Percentiles rank a stretch among this genome's conserved stretches.
phyloP scores from a whole-genome alignment of 805 yeast genomes.

The Torulaspora indica region DNA sequence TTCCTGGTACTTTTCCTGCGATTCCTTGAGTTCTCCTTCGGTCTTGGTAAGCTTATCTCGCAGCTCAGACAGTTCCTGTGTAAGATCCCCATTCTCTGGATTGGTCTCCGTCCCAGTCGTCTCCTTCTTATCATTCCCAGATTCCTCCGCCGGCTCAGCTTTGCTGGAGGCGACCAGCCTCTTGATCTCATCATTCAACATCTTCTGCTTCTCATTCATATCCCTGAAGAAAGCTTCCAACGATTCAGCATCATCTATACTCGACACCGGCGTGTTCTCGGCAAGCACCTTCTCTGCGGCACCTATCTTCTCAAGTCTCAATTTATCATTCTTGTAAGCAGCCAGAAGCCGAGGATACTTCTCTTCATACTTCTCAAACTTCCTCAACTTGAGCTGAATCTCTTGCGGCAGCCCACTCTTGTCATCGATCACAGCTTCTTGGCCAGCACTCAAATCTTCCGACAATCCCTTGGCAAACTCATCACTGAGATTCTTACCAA shows the following conservation, averaged over 20 bases:
- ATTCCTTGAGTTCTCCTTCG: constrained; percentile 7
- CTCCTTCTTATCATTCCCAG: constrained; percentile 1
- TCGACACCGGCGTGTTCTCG: constrained; percentile 77
- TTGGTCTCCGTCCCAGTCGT: not conserved
- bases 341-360: constrained; percentile 81
- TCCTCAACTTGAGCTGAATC: constrained; percentile 58
- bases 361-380: constrained; percentile 81
- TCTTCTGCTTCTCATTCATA: constrained; percentile 51
- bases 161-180: constrained; percentile 29
- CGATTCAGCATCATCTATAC: constrained; percentile 65
- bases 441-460: constrained; percentile 27
- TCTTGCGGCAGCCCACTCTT: constrained; percentile 50
- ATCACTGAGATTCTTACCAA: constrained; percentile 59
- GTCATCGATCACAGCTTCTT: constrained; percentile 23
- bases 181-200: constrained; percentile 64
- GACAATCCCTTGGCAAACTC: constrained; percentile 48
- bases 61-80: not conserved
- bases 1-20: constrained; percentile 2
- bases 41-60: not conserved
- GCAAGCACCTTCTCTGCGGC: constrained; percentile 63
- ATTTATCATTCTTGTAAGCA: constrained; percentile 80
- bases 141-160: not conserved
- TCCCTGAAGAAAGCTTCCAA: constrained; percentile 67
- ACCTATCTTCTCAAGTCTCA: constrained; percentile 53
- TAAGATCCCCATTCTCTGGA: not conserved